Percentiles rank a stretch among this genome's conserved stretches.
Evolutionary conservation across 805 yeast genomes (phyloP).

Genomic region (Candida sphagnicola): DNA sequence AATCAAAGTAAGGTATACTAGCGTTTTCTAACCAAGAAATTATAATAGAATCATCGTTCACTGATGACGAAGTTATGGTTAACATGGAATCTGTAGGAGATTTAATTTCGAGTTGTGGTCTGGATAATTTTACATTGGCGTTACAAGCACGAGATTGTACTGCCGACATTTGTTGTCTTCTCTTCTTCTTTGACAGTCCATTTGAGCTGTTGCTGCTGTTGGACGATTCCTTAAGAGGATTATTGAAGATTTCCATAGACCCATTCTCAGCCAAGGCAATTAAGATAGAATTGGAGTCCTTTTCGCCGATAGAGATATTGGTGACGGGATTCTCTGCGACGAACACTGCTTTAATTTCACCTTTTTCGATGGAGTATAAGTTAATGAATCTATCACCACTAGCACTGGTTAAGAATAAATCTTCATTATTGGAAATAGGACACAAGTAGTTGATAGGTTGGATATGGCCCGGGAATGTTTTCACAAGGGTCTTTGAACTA

Average conservation of each 20-base stretch:
- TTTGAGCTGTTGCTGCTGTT: conserved; percentile 1
- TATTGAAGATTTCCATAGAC: conserved; percentile 61
- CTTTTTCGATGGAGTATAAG: conserved; percentile 49
- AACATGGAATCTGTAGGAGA: conserved; percentile 25
- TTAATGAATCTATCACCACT: conserved; percentile 79
- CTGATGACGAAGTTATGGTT: conserved; percentile 25
- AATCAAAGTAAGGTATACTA: conserved; percentile 53
- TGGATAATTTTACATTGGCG: conserved; percentile 41
- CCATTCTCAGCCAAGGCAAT: conserved; percentile 75
- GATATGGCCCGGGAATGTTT: conserved; percentile 72
- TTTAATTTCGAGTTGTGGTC: conserved; percentile 41
- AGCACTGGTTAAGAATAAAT: conserved; percentile 66
- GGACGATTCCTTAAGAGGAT: conserved; percentile 42
- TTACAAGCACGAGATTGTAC: conserved; percentile 51
- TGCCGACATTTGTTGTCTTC: conserved; percentile 38
- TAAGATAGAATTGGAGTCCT: conserved; percentile 32
- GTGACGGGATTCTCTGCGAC: conserved; percentile 65
- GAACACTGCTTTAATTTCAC: conserved; percentile 51
- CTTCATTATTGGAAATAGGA: conserved; percentile 29
- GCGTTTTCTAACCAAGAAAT: conserved; percentile 64
- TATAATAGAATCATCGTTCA: conserved; percentile 31
- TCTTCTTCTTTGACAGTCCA: conserved; percentile 29
- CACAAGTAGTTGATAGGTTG: conserved; percentile 56
- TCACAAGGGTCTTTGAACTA: conserved; percentile 32
- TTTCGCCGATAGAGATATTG: conserved; percentile 36